Evolutionary conservation across 352 stramenopile species (phyloP), one percentile per base, ranked within the genome.

Genomic region (Elongisporangium anandrum): DNA sequence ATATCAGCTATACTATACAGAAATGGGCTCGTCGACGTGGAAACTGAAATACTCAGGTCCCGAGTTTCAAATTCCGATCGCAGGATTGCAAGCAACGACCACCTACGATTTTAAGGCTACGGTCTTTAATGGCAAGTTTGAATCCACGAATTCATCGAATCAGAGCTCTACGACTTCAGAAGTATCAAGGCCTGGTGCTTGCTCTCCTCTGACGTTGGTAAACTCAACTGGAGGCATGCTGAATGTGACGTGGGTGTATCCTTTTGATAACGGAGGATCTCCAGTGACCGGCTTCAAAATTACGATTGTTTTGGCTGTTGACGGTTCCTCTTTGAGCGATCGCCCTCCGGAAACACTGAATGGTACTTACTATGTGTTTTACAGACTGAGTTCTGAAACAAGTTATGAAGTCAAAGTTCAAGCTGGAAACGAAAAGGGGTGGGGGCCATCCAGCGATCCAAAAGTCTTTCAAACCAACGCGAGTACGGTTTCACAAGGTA

Each of bases 111-210:
- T 84, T 54, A 65, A 69, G 17, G 34, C 74, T 12, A 74, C 74
- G 0, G 73, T 78, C 15, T 75, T 59, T 24, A 91, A 89, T 51
- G 69, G 72, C 0, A 47, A 64, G 6, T 86, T 75, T 23, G 57
- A 68, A 12, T 91, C 81, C 0, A 19, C 41, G 0, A 87, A 85
- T 21, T 86, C 79, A 0, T 72, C 77, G 0, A 38, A 69, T 9
- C 54, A 63, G 29, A 41, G 62, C 2, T 57, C 72, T 1, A 56
- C 52, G 56, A 91, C 81, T 2, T 75, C 69, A 0, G 58, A n/a
- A 5, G 60, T 73, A 5, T 89, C 79, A 3, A 58, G 77, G 1
- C 81, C 81, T n/a, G 81, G 81, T 6, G 58, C 72, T 8, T 86
- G 77, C 16, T 59, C 59, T 4, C 20, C 60, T 7, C 65, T 68